Evolutionary conservation across 805 yeast genomes (phyloP).

Genomic region (Lipomyces lipofer): DNA sequence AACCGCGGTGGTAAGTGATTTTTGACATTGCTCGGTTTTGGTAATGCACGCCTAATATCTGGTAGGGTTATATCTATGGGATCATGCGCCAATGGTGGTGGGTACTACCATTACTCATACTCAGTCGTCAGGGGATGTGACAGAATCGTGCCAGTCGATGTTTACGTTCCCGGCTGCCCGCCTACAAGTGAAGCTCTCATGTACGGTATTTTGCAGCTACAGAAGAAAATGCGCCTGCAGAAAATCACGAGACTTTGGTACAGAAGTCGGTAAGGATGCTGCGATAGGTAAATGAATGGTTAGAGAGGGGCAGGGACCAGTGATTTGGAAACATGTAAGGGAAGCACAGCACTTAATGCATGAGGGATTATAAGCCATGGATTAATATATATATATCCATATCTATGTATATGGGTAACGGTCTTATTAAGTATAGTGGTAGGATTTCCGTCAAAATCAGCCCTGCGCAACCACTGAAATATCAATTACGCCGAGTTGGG

Average conservation of each 20-base stretch:
- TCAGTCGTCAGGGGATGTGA: conserved; percentile 90
- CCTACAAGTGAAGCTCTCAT: conserved; percentile 88
- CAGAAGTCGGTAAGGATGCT: conserved; percentile 29
- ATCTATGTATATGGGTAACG: too few relatives aligned
- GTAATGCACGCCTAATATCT: neutral
- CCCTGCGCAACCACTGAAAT: too few relatives aligned
- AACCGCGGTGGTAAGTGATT: conserved; percentile 62
- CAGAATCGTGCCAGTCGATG: conserved; percentile 83
- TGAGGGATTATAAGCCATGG: too few relatives aligned
- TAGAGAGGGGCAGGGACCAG: too few relatives aligned
- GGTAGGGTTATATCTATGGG: conserved; percentile 84
- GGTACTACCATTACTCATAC: conserved; percentile 86
- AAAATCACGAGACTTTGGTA: conserved; percentile 67
- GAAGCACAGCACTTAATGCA: too few relatives aligned
- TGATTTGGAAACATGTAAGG: too few relatives aligned
- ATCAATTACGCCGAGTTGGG: too few relatives aligned
- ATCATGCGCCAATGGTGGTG: conserved; percentile 92
- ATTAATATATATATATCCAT: too few relatives aligned
- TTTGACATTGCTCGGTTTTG: neutral
- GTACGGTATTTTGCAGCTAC: conserved; percentile 87
- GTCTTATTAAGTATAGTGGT: too few relatives aligned
- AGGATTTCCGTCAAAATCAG: too few relatives aligned
- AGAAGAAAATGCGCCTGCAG: conserved; percentile 83
- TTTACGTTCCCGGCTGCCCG: conserved; percentile 91
- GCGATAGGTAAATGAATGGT: too few relatives aligned